Conservation (phyloP, 2,329 filamentous ascomycete species). For the Dothistroma pini region DNA sequence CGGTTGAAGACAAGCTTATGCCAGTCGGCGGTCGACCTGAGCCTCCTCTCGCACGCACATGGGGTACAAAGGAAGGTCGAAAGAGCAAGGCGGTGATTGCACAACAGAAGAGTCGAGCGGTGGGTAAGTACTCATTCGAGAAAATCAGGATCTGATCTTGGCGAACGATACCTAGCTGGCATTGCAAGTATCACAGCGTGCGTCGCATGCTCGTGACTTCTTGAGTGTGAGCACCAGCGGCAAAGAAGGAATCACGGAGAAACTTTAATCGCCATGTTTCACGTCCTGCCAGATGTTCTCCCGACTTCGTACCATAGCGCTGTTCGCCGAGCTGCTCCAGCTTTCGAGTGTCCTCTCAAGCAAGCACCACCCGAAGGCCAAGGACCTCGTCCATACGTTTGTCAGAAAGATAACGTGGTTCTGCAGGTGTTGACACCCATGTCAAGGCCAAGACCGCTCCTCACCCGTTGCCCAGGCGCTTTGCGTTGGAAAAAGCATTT, state of each 20-base stretch:
- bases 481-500: background rate
- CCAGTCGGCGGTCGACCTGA: conserved; percentile 9
- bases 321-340: background rate
- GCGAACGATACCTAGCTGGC: background rate
- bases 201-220: background rate
- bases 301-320: background rate
- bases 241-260: background rate
- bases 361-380: background rate
- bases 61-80: conserved; percentile 1
- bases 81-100: conserved; percentile 11
- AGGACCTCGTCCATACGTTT: background rate
- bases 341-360: background rate
- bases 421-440: background rate
- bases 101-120: conserved; percentile 10
- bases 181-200: background rate
- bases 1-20: conserved; percentile 4
- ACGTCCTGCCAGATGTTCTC: background rate
- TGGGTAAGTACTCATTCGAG: conserved; percentile 15
- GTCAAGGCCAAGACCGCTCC: background rate
- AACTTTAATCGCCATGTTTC: background rate
- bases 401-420: background rate
- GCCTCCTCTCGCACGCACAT: background rate
- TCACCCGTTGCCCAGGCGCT: background rate
- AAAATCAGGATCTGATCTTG: conserved; percentile 9
- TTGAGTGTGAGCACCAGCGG: background rate